Evolutionary conservation across 495 filamentous ascomycete genomes (phyloP), one percentile per base, ranked within the genome.

Genomic region (Apodospora peruviana): DNA sequence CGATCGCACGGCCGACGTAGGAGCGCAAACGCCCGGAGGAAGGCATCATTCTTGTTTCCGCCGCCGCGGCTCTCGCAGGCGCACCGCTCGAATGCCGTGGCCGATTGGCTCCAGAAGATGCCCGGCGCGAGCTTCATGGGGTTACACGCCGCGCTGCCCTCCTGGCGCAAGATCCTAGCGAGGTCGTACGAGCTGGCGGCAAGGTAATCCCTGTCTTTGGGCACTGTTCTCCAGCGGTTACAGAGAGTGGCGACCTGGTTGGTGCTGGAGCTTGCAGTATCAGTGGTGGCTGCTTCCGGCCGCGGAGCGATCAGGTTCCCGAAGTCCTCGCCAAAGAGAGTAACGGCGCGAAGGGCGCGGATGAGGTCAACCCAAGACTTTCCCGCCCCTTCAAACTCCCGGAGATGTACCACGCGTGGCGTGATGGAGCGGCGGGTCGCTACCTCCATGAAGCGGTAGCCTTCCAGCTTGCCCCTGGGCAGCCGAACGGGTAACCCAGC

Each of bases 361-460:
- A 25, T 39, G 37, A 52, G 47, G 29, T 52, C 50, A 5, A 52
- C 36, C 50, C 50, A 52, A 3, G 50, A 52, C 16, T 52, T 52
- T 7, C 50, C 50, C 4, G 36, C 50, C 7, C 50, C 43, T 2
- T 22, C 14, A n/a, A 29, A 52, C 8, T 14, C 21, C 10, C 24
- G 9, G 14, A 52, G 38, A n/a, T 36, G 2, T 1, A 43, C 29
- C n/a, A 47, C 38, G 1, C 50, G 43, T 8, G 43, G 43, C 0
- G 43, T 43, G 2, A 52, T 16, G 3, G 43, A 12, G 7, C 38
- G 35, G 14, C 50, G 19, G 19, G 43, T 27, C 14, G 50, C 50
- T 1, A 47, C 16, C 7, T 47, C 50, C 50, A 52, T 52, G 27
- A 52, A 52, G 0, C 43, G 39, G 16, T 43, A 52, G 8, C 50